Conservation (phyloP, 441 rosid genomes). For the Croton setiger region DNA sequence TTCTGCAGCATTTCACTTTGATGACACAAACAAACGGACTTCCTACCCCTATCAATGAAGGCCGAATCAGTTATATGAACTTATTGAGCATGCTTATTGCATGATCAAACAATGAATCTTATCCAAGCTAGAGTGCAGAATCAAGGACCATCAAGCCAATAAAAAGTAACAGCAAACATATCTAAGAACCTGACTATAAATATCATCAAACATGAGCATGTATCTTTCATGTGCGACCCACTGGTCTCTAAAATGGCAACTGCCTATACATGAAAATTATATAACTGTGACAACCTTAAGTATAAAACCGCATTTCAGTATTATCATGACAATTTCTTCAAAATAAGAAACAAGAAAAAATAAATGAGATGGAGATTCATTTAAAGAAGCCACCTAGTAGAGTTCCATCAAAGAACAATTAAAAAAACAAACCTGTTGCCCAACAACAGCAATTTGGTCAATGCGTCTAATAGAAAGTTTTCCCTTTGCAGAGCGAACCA, state of each 20-base stretch:
- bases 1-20: background rate
- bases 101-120: background rate
- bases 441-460: slow-evolving; percentile 86
- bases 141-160: background rate
- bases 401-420: slow-evolving; percentile 28
- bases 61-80: background rate
- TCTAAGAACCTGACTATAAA: background rate
- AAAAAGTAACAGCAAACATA: background rate
- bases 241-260: background rate
- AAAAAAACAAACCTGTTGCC: slow-evolving; percentile 78
- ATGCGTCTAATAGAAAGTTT: slow-evolving; percentile 94
- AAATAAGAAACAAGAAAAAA: background rate
- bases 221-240: background rate
- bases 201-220: background rate
- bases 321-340: background rate
- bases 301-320: background rate
- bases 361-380: background rate
- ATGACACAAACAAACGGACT: background rate
- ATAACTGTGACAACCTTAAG: background rate
- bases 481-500: slow-evolving; percentile 96
- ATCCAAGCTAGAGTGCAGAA: background rate
- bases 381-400: background rate
- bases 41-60: background rate
- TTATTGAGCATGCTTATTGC: background rate
- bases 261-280: background rate